Evolutionary conservation across 2,329 filamentous ascomycete genomes (phyloP), one percentile per base, ranked within the genome.

Genomic region (Sarocladium kiliense): DNA sequence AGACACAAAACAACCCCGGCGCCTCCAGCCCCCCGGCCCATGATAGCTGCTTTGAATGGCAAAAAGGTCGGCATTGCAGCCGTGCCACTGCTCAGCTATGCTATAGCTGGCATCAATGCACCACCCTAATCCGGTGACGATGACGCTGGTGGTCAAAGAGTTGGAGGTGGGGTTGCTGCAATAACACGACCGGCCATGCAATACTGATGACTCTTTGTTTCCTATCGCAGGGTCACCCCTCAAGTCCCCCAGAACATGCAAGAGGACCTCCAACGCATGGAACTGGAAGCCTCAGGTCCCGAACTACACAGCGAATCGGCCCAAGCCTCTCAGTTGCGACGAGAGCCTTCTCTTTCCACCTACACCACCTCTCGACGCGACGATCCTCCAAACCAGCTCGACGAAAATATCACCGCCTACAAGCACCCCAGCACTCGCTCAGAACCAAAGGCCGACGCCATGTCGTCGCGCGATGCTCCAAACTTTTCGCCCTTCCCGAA

Each of bases 231-330:
- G 77, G 85, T 95, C 66, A 96, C 93, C 85, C 89, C 91, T 69
- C 91, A 97, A 79, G 91, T 97, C 62, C 91, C 93, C 63, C 89
- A 93, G 73, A 93, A 96, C 74, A 97, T 99, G 84, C 91, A 96
- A 75, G 87, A 96, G 66, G 93, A 89, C 73, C 82, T 99, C 61
- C 89, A 93, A 66, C 87, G 92, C 71, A 84, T 99, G 76, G 92
- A 97, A 78, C 80, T 91, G 58, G 86, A 91, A 76, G 87, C 88
- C 58, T 80, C 50, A 12, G 50, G 50, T 21, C 50, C 50, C 3
- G 50, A 53, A 27, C 23, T 39, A 34, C 50, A 41, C 34, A 53
- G 50, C 50, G 47, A 51, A 34, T 51, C 47, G 3, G 47, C 47
- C 7, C 47, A 51, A 51, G 27, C 30, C 30, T 51, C 47, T 25